Percentiles rank a stretch among this genome's conserved stretches.
Evolutionary conservation across 495 filamentous ascomycete genomes (phyloP).

Genomic region (Penicillium chermesinum): DNA sequence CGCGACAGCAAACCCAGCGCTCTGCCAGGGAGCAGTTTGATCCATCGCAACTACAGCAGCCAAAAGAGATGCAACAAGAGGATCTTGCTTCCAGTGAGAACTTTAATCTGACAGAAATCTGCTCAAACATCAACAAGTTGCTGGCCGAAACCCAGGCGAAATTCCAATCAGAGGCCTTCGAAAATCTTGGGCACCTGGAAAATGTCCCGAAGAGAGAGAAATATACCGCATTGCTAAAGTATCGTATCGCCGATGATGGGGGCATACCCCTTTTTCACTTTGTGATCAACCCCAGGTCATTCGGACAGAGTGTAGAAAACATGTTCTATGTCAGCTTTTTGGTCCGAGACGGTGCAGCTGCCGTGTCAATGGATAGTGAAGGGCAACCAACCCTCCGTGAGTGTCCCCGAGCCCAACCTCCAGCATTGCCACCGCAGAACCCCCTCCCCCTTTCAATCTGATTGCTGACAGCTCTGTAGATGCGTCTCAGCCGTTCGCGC

Average conservation of each 20-base stretch:
- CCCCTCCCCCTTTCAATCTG: too few relatives aligned
- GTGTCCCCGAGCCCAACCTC: too few relatives aligned
- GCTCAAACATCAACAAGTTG: constrained; percentile 53
- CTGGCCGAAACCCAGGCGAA: constrained; percentile 36
- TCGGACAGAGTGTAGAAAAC: constrained; percentile 95
- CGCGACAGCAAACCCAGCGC: constrained; percentile 61
- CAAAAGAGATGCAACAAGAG: constrained; percentile 64
- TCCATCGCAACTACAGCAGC: constrained; percentile 58
- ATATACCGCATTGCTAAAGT: constrained; percentile 41
- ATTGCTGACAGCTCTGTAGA: constrained; percentile 32
- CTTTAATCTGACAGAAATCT: constrained; percentile 67
- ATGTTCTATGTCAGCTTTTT: constrained; percentile 95
- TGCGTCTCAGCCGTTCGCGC: constrained; percentile 32
- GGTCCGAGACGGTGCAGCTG: constrained; percentile 76
- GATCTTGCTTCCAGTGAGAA: constrained; percentile 70
- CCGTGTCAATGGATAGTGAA: constrained; percentile 57
- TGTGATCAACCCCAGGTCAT: constrained; percentile 80
- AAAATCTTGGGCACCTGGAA: constrained; percentile 25
- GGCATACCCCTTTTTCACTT: constrained; percentile 75
- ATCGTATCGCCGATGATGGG: constrained; percentile 55
- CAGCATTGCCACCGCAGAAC: too few relatives aligned
- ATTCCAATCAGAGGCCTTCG: constrained; percentile 28
- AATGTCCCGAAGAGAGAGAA: constrained; percentile 27
- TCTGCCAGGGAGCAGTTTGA: constrained; percentile 57
- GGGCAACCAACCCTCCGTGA: constrained; percentile 69